Evolutionary conservation across 2,329 filamentous ascomycete genomes (phyloP).

Genomic region (Venturia pyrina): DNA sequence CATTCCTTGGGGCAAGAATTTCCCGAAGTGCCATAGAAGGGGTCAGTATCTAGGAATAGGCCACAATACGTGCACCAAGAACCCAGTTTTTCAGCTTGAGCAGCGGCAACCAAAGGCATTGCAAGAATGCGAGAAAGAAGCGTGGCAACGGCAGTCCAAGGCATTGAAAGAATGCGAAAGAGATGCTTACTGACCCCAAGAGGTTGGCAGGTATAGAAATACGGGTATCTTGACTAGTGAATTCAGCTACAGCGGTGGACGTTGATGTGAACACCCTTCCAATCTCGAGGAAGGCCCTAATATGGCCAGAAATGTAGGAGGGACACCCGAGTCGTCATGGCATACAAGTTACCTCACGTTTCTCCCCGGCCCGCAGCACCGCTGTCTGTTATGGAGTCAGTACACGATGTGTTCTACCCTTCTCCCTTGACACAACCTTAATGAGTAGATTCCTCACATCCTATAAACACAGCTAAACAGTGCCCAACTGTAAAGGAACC

Average conservation of each 20-base stretch:
- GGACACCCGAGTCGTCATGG: background rate
- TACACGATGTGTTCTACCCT: background rate
- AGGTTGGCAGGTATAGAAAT: background rate
- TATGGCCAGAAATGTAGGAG: background rate
- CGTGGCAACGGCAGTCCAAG: background rate
- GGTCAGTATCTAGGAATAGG: background rate
- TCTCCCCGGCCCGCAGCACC: background rate
- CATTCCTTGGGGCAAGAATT: background rate
- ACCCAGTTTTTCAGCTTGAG: background rate
- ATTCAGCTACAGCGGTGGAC: background rate
- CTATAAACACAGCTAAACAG: background rate
- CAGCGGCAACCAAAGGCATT: background rate
- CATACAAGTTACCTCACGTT: background rate
- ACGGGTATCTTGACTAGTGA: background rate
- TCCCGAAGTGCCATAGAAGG: background rate
- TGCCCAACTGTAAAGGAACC: background rate
- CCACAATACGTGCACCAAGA: background rate
- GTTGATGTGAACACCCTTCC: background rate
- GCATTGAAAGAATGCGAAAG: background rate
- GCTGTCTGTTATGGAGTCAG: background rate
- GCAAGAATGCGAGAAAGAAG: background rate
- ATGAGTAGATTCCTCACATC: background rate
- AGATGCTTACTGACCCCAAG: background rate
- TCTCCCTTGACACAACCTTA: background rate
- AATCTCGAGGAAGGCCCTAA: background rate